phyloP scores from a whole-genome alignment of 345 rosid species.

The Boechera divaricarpa region DNA sequence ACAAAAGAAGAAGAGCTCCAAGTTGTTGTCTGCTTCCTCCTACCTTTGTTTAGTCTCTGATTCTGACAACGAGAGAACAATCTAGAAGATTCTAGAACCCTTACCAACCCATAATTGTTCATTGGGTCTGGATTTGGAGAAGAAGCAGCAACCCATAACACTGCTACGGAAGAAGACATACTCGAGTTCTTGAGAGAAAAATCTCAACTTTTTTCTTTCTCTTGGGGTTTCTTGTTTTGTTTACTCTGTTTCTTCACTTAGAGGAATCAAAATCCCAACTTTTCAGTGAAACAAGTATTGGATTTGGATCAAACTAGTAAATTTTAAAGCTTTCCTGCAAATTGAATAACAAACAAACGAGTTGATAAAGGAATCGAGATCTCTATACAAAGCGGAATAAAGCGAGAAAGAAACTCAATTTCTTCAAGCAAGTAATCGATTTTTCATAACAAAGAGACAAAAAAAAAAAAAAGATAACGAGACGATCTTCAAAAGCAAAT shows the following conservation, averaged over 20 bases:
- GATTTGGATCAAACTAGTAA: slow-evolving; percentile 30
- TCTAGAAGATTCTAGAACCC: slow-evolving; percentile 42
- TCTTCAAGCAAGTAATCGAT: not conserved
- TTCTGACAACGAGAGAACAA: slow-evolving; percentile 26
- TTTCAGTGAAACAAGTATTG: slow-evolving; percentile 21
- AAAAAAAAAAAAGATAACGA: not conserved
- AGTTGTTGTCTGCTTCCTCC: slow-evolving; percentile 38
- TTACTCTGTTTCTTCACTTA: slow-evolving; percentile 43
- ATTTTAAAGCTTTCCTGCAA: slow-evolving; percentile 38
- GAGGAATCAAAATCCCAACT: slow-evolving; percentile 26
- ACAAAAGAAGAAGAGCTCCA: slow-evolving; percentile 29
- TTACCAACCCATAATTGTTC: slow-evolving; percentile 37
- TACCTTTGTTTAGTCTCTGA: slow-evolving; percentile 21
- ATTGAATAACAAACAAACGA: slow-evolving; percentile 23
- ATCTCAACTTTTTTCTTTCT: not conserved
- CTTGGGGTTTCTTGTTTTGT: not conserved
- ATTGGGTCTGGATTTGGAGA: slow-evolving; percentile 46
- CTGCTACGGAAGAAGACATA: slow-evolving; percentile 48
- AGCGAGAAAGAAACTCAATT: slow-evolving; percentile 6
- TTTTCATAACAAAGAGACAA: slow-evolving; percentile 5
- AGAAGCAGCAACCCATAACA: slow-evolving; percentile 45
- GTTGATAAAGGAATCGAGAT: slow-evolving; percentile 23
- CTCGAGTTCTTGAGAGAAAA: slow-evolving; percentile 24
- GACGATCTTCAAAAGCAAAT: slow-evolving; percentile 29
- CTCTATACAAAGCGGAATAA: not conserved